Evolutionary conservation across 352 stramenopile species (phyloP).

Genomic region (Phytophthora boehmeriae): DNA sequence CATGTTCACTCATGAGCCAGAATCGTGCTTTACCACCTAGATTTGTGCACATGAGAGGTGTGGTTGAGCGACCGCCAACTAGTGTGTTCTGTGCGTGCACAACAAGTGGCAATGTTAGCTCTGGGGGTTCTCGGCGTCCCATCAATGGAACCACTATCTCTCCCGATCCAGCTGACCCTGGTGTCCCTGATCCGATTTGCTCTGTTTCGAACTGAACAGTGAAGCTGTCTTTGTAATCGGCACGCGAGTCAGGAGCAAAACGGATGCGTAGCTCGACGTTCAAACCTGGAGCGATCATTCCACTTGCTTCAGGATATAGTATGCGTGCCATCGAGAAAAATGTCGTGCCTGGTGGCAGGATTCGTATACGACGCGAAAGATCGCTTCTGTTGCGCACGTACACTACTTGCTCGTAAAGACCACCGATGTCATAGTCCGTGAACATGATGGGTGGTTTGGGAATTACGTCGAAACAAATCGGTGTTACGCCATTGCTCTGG

Average conservation of each 20-base stretch:
- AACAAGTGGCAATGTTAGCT: constrained; percentile 71
- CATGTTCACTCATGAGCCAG: constrained; percentile 66
- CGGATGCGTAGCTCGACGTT: constrained; percentile 60
- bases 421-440: constrained; percentile 69
- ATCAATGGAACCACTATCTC: constrained; percentile 51
- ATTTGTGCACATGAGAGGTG: constrained; percentile 61
- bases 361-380: constrained; percentile 59
- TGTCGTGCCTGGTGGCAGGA: constrained; percentile 66
- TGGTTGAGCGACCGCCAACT: constrained; percentile 57
- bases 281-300: constrained; percentile 75
- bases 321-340: constrained; percentile 70
- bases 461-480: constrained; percentile 49
- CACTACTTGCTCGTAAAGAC: constrained; percentile 79
- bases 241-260: constrained; percentile 75
- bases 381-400: constrained; percentile 65
- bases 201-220: constrained; percentile 58
- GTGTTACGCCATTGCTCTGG: background rate
- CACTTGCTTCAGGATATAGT: constrained; percentile 55
- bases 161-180: constrained; percentile 17
- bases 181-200: constrained; percentile 19
- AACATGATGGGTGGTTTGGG: constrained; percentile 65
- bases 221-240: constrained; percentile 74
- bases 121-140: constrained; percentile 54
- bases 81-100: constrained; percentile 65
- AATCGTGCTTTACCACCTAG: constrained; percentile 64